Evolutionary conservation across 2,329 filamentous ascomycete species (phyloP).

Genomic region (Torrubiellomyces zombiae): DNA sequence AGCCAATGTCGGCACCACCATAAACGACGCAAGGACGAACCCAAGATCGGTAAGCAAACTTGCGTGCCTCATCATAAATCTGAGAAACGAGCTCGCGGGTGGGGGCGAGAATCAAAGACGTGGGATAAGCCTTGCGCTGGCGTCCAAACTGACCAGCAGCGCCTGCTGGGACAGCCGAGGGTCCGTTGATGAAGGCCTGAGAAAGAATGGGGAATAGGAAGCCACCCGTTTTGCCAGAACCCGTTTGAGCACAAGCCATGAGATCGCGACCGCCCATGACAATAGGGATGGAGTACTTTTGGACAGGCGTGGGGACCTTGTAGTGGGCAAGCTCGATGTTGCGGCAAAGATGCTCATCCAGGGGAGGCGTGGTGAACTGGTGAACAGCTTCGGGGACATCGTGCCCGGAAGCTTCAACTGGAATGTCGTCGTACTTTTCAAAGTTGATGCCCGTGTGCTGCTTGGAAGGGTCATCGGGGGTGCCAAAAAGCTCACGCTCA

Average conservation of each 20-base stretch:
- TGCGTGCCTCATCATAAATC: slow-evolving; percentile 93
- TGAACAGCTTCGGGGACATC: slow-evolving; percentile 85
- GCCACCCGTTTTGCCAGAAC: slow-evolving; percentile 99
- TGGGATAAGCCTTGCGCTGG: slow-evolving; percentile 95
- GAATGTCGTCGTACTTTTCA: slow-evolving; percentile 98
- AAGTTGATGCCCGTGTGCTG: slow-evolving; percentile 99
- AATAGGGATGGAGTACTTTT: slow-evolving; percentile 99
- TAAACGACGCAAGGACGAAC: slow-evolving; percentile 97
- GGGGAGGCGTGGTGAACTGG: slow-evolving; percentile 81
- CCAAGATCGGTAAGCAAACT: slow-evolving; percentile 98
- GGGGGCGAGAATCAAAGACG: slow-evolving; percentile 84
- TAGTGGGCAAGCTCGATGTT: slow-evolving; percentile 94
- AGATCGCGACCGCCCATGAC: slow-evolving; percentile 95
- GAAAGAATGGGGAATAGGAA: slow-evolving; percentile 98
- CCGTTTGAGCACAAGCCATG: slow-evolving; percentile 99
- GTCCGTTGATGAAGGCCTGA: slow-evolving; percentile 87
- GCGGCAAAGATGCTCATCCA: slow-evolving; percentile 80
- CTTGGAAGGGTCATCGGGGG: slow-evolving; percentile 81
- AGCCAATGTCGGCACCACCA: slow-evolving; percentile 96
- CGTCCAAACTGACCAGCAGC: slow-evolving; percentile 64
- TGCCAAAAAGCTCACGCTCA: slow-evolving; percentile 91
- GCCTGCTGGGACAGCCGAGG: slow-evolving; percentile 48
- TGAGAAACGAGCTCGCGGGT: slow-evolving; percentile 98
- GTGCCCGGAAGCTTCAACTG: slow-evolving; percentile 88
- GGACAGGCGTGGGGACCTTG: slow-evolving; percentile 89